Evolutionary conservation across 208 protist genomes (phyloP).

Genomic region (Leishmania guyanensis): DNA sequence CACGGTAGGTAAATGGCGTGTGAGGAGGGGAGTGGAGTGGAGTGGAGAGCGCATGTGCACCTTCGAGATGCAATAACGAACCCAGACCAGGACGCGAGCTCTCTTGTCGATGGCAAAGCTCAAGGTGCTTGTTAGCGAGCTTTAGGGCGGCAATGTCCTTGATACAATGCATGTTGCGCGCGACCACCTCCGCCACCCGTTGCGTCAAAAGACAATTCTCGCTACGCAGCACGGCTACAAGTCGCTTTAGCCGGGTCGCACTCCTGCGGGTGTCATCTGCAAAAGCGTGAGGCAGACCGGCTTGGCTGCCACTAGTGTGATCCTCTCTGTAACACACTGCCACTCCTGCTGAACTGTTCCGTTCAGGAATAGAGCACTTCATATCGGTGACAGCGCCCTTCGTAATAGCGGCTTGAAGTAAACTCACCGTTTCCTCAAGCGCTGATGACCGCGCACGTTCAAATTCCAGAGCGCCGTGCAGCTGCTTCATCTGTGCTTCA

Average conservation of each 20-base stretch:
- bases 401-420: slow-evolving; percentile 2
- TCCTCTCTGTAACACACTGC: background rate
- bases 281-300: background rate
- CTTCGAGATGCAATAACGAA: background rate
- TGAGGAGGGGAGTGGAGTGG: background rate
- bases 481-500: slow-evolving; percentile 6
- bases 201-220: slow-evolving; percentile 39
- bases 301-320: background rate
- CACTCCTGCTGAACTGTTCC: background rate
- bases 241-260: slow-evolving; percentile 7
- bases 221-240: slow-evolving; percentile 22
- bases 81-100: background rate
- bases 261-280: background rate
- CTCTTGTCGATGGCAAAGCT: background rate
- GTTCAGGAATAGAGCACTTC: background rate
- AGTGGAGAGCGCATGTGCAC: background rate
- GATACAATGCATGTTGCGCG: slow-evolving; percentile 31
- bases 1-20: background rate
- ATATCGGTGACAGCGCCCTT: background rate
- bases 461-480: slow-evolving; percentile 2
- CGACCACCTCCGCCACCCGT: slow-evolving; percentile 27
- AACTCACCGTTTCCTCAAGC: slow-evolving; percentile 11
- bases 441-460: slow-evolving; percentile 9
- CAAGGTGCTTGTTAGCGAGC: slow-evolving; percentile 11
- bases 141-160: slow-evolving; percentile 30